phyloP scores from a whole-genome alignment of 495 filamentous ascomycete species.

The Penicillium maclennaniae region DNA sequence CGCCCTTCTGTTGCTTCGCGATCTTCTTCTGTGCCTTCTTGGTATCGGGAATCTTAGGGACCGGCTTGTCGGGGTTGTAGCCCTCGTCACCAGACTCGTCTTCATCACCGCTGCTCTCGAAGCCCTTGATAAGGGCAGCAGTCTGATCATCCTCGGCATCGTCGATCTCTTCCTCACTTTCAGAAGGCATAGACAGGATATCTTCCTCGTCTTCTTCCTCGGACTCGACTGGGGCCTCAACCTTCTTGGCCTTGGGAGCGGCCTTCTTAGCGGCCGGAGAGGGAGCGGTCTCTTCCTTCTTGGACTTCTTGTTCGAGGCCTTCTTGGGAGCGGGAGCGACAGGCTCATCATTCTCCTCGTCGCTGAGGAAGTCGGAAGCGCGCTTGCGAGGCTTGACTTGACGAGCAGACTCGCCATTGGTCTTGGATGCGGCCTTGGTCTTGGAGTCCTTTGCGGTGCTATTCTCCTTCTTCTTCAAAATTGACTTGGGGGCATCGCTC shows the following conservation, averaged over 20 bases:
- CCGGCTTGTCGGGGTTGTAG: constrained; percentile 52
- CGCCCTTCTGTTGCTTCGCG: constrained; percentile 47
- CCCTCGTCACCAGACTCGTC: constrained; percentile 51
- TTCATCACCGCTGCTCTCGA: constrained; percentile 75
- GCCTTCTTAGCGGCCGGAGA: constrained; percentile 33
- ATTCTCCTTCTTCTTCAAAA: constrained; percentile 36
- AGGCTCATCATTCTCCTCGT: constrained; percentile 33
- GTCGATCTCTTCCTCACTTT: constrained; percentile 33
- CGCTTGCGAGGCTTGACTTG: constrained; percentile 51
- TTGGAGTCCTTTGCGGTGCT: constrained; percentile 20
- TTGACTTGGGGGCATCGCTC: constrained; percentile 32
- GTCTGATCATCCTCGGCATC: constrained; percentile 62
- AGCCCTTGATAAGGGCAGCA: constrained; percentile 65
- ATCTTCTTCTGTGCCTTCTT: constrained; percentile 60
- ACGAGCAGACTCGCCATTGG: constrained; percentile 35
- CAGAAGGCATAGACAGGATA: constrained; percentile 22
- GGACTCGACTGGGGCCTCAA: constrained; percentile 29
- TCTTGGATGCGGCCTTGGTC: constrained; percentile 24
- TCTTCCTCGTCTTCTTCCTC: constrained; percentile 26
- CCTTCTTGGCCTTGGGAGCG: constrained; percentile 28
- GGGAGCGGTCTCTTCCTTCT: constrained; percentile 34
- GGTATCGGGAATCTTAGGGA: constrained; percentile 57
- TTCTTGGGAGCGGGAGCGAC: constrained; percentile 24
- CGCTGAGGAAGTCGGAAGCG: constrained; percentile 49
- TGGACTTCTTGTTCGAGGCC: constrained; percentile 36